Base-by-base conservation (phyloP, 2,329 filamentous ascomycete genomes). In the Claviceps purpurea region DNA sequence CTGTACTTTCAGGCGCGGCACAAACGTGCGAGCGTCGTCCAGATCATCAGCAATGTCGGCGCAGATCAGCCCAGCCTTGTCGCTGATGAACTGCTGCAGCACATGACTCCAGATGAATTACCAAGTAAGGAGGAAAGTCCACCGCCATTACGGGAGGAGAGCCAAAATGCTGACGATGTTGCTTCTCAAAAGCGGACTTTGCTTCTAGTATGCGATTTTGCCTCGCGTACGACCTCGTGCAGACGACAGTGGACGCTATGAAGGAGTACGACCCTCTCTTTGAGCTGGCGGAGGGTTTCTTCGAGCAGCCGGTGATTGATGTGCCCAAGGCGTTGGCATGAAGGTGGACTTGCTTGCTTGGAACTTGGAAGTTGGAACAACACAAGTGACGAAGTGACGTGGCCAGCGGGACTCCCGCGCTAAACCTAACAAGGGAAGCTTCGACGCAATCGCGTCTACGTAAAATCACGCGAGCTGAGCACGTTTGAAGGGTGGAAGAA, bases 1-100 rank as follows among this genome's bases (percentile, higher is more conserved):
- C 44, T 64, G 3, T 66, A 64, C 46, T 57, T 61, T 13, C 52
- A 54, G 1, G 47, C 62, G 6, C 60, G 64, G 1, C 54, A 59
- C 18, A 60, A 60, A 46, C 55, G 66, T 11, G 62, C 65, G 1
- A 64, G 64, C 14, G 62, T 58, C 1, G 64, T 70, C n/a, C 68
- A 71, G 51, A 61, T 71, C 43, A 60, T 72, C 47, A 67, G 64
- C 43, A 68, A 70, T 46, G 64, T 65, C 0, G 69, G 66, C 3
- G 60, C 62, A 22, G 66, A 68, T 41, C 59, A 67, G 46, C 47
- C 59, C 0, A 53, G 60, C 34, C 57, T 61, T 20, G 62, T 68
- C 18, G 40, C 8, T 11, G n/a, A 42, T 3, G 40, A 42, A 5
- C 10, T 42, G 40, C n/a, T 42, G 2, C 40, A 42, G 40, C 20